These are phyloP conservation scores for Cyberlindnera xylosilytica DNA, from an alignment of 805 yeast genomes.

Conservation along the genomic window DNA sequence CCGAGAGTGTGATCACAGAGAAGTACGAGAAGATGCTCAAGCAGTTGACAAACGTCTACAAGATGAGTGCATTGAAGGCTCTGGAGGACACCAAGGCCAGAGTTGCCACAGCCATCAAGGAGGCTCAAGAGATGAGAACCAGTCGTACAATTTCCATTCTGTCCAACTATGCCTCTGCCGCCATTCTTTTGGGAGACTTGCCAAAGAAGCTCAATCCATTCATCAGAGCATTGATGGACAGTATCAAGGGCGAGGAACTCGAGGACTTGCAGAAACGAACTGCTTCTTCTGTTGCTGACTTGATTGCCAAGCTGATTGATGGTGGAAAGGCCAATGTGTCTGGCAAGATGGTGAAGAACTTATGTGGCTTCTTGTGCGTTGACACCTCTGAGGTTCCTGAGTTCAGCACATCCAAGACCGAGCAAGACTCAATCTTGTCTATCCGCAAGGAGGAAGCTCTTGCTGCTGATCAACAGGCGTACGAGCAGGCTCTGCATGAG, in stretches of 20 bases:
- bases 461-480: constrained; percentile 56
- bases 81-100: constrained; percentile 77
- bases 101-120: constrained; percentile 61
- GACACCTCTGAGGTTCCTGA: constrained; percentile 97
- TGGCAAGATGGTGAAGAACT: constrained; percentile 83
- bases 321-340: constrained; percentile 68
- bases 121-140: constrained; percentile 52
- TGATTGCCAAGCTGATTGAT: constrained; percentile 57
- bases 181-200: constrained; percentile 57
- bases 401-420: constrained; percentile 60
- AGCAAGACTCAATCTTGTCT: constrained; percentile 60
- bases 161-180: constrained; percentile 76
- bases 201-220: constrained; percentile 88
- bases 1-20: constrained; percentile 63
- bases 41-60: constrained; percentile 61
- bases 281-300: constrained; percentile 62
- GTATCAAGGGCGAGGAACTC: constrained; percentile 74
- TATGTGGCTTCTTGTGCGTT: constrained; percentile 91
- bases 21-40: constrained; percentile 64
- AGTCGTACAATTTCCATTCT: constrained; percentile 58
- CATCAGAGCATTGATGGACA: constrained; percentile 88
- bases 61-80: constrained; percentile 67
- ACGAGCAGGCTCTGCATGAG: constrained; percentile 61
- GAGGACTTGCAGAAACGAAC: constrained; percentile 65
- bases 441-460: constrained; percentile 74